Evolutionary conservation across 306 rosid species (phyloP).

Genomic region (Cotoneaster glaucophyllus): DNA sequence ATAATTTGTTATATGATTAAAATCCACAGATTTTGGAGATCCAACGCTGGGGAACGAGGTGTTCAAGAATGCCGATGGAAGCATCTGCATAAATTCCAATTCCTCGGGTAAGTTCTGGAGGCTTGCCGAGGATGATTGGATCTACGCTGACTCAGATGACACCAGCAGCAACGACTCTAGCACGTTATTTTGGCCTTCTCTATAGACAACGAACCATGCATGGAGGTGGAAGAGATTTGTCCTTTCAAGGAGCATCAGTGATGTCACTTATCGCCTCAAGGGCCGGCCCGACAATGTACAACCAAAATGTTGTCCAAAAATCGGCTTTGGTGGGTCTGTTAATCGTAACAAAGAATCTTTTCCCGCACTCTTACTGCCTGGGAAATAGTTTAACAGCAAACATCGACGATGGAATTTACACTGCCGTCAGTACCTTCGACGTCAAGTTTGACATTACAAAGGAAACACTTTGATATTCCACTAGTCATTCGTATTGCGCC

Average conservation of each 20-base stretch:
- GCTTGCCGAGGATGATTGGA: neutral
- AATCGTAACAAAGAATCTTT: neutral
- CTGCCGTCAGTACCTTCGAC: neutral
- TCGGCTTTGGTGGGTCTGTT: neutral
- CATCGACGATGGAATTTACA: slow-evolving; percentile 8
- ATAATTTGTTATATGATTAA: too few species aligned
- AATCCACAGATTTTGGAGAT: neutral
- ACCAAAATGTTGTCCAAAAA: neutral
- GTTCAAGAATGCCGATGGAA: neutral
- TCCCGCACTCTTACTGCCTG: neutral
- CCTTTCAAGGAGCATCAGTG: neutral
- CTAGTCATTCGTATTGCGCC: too few species aligned
- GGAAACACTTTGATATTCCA: neutral
- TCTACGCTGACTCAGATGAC: too few species aligned
- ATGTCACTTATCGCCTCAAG: neutral
- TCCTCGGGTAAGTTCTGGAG: neutral
- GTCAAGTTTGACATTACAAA: neutral
- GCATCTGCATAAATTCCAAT: neutral
- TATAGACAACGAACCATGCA: too few species aligned
- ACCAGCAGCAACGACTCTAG: neutral
- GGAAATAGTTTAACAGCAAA: neutral
- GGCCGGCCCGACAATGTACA: slow-evolving; percentile 1
- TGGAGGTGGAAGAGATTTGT: too few species aligned
- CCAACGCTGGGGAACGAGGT: neutral
- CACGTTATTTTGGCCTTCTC: too few species aligned